Evolutionary conservation across 805 yeast genomes (phyloP).

Genomic region (Nakazawaea molendinolei): DNA sequence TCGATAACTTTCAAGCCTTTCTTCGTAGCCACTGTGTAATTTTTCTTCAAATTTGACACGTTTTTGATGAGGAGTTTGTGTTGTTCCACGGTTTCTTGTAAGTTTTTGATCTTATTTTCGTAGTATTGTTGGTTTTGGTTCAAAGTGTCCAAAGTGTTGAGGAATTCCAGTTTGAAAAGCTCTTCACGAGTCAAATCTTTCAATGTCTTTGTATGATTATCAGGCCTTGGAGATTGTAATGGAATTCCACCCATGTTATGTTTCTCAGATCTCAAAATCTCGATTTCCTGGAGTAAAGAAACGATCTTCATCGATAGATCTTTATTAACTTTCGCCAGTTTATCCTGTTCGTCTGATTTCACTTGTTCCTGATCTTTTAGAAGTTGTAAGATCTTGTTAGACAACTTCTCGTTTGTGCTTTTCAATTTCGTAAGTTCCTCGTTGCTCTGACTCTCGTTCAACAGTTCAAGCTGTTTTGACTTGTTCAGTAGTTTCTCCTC

Average conservation of each 20-base stretch:
- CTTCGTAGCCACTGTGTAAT: not conserved
- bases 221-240: conserved; percentile 1
- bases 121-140: conserved; percentile 8
- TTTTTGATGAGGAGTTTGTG: conserved; percentile 4
- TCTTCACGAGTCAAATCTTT: conserved; percentile 10
- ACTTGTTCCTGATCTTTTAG: no score
- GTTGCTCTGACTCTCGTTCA: not conserved
- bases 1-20: conserved; percentile 8
- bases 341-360: not conserved
- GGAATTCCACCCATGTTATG: not conserved
- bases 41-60: conserved; percentile 1
- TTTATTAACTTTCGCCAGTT: not conserved
- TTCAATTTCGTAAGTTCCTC: not conserved
- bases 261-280: conserved; percentile 1
- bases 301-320: not conserved
- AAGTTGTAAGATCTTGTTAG: no score
- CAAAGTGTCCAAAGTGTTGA: conserved; percentile 3
- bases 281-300: conserved; percentile 2
- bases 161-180: conserved; percentile 8
- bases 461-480: conserved; percentile 8
- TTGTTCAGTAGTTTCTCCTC: conserved; percentile 10
- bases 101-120: conserved; percentile 6
- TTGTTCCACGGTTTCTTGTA: conserved; percentile 4
- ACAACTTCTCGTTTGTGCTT: not conserved
- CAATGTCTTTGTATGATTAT: not conserved